A percentile compares a stretch with the other conserved stretches of the same genome.
Evolutionary conservation across 2,329 filamentous ascomycete genomes (phyloP).

Genomic region (Ophiostoma novo-ulmi): DNA sequence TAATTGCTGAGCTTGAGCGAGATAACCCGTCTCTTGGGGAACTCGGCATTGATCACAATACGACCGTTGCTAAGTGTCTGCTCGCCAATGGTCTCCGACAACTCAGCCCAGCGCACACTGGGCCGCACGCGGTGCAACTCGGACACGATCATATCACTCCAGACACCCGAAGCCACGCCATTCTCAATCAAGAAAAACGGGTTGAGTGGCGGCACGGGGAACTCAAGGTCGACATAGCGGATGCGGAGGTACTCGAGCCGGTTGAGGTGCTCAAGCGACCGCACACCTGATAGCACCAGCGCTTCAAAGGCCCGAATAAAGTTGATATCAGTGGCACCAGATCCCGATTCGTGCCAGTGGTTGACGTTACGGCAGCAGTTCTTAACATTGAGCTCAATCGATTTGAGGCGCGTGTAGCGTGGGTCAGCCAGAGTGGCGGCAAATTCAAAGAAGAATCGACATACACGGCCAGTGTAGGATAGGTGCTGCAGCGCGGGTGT

Average conservation of each 20-base stretch:
- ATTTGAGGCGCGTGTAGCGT: constrained; percentile 51
- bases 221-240: constrained; percentile 71
- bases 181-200: constrained; percentile 63
- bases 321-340: constrained; percentile 64
- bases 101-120: constrained; percentile 53
- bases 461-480: constrained; percentile 67
- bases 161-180: constrained; percentile 61
- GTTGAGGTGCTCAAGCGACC: constrained; percentile 53
- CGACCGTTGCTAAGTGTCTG: constrained; percentile 54
- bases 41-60: constrained; percentile 53
- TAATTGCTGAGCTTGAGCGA: constrained; percentile 57
- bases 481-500: constrained; percentile 61
- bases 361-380: constrained; percentile 60
- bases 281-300: constrained; percentile 59
- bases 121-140: constrained; percentile 57
- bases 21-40: constrained; percentile 47
- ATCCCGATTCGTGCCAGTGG: constrained; percentile 58
- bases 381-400: constrained; percentile 67
- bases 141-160: constrained; percentile 63
- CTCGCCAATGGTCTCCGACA: constrained; percentile 60
- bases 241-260: constrained; percentile 62
- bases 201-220: constrained; percentile 63
- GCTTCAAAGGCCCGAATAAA: constrained; percentile 69
- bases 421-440: constrained; percentile 48
- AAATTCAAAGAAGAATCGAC: constrained; percentile 61